phyloP scores from a whole-genome alignment of 176 grass and related monocot genomes.

The Echinochloa phyllopogon region DNA sequence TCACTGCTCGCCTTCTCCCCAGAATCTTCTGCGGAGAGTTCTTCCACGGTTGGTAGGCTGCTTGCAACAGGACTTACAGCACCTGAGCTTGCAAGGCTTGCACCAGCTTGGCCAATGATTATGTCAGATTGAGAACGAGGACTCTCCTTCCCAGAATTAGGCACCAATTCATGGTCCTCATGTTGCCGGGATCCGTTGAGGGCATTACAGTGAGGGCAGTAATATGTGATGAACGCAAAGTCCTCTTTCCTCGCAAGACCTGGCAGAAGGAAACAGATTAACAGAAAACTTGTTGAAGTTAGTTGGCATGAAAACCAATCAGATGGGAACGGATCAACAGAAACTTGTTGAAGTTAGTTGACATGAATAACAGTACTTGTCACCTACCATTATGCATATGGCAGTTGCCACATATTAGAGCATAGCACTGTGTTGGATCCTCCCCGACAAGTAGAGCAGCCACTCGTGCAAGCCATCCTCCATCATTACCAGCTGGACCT shows the following conservation, averaged over 20 bases:
- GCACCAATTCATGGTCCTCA: slow-evolving; percentile 55
- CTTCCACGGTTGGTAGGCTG: slow-evolving; percentile 35
- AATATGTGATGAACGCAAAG: slow-evolving; percentile 83
- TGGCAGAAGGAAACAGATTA: slow-evolving; percentile 41
- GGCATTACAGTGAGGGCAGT: slow-evolving; percentile 83
- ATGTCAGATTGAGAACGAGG: slow-evolving; percentile 41
- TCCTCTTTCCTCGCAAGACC: slow-evolving; percentile 94
- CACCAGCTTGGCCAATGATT: slow-evolving; percentile 22
- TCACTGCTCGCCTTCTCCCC: slow-evolving; percentile 18
- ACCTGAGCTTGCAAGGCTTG: slow-evolving; percentile 46
- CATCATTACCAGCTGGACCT: slow-evolving; percentile 53
- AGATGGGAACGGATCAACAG: slow-evolving; percentile 19
- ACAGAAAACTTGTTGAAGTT: not conserved
- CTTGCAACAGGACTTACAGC: slow-evolving; percentile 21
- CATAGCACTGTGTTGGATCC: slow-evolving; percentile 93
- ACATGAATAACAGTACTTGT: not conserved
- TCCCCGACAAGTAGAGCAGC: slow-evolving; percentile 96
- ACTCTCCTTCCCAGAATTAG: slow-evolving; percentile 55
- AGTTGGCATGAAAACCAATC: not conserved
- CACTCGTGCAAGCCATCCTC: slow-evolving; percentile 80
- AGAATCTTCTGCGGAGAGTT: slow-evolving; percentile 28
- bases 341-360: not conserved
- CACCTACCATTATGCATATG: slow-evolving; percentile 91
- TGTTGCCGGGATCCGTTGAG: slow-evolving; percentile 66
- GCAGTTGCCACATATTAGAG: slow-evolving; percentile 81